Base-by-base conservation (phyloP, 257 asterid species). In the Plantago major region DNA sequence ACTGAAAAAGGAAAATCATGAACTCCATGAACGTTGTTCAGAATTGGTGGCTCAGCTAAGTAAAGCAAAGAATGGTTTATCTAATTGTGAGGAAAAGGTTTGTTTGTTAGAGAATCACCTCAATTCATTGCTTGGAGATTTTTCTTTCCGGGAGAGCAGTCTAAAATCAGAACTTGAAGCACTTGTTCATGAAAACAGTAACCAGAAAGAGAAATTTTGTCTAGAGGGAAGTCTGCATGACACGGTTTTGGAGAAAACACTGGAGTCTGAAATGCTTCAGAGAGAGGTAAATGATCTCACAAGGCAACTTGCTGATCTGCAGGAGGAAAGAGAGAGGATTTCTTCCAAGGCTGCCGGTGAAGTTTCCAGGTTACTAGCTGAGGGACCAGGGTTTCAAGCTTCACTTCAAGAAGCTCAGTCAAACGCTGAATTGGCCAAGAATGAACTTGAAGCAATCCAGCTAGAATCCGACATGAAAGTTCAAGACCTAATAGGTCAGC, bases 61-160 rank as follows among this genome's bases (percentile, higher is more conserved):
- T 11, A 75, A 79, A 58, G 68, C 76, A n/a, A 76, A 78, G 72
- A 61, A 69, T 55, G 61, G 67, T 18, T 67, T 81, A 79, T 69
- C 58, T 14, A 78, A 71, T 58, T 73, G 77, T 76, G 71, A 76
- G 14, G 66, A 61, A 61, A 81, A 68, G 68, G 74, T 79, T 42
- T 75, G 76, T 62, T 67, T 66, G 68, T 63, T 84, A 33, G 94
- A 87, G 66, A 79, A 63, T 68, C 81, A 65, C 66, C 82, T 86
- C 55, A 16, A 69, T 61, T 76, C 81, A 7, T 46, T 60, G 70
- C 55, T 71, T 54, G 76, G 74, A 16, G 79, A 73, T 12, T 84
- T 79, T 73, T 57, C 81, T 55, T 46, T 51, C 50, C 73, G 77
- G 68, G 95, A 85, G 57, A 77, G 60, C 55, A 65, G 46, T 53